phyloP scores from a whole-genome alignment of 306 rosid species.

The Prunus kanzakura region DNA sequence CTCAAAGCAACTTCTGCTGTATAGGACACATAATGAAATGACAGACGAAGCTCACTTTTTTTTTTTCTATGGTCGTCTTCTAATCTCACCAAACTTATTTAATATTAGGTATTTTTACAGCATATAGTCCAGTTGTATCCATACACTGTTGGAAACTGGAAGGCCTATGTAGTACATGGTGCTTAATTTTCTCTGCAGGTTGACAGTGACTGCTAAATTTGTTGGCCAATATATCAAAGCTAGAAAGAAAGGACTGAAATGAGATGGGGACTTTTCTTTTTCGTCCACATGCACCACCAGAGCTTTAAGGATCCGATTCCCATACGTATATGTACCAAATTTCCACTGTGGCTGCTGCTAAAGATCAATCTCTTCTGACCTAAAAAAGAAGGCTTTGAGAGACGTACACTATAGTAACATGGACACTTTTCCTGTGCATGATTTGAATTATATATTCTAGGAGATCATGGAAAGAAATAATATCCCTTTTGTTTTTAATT shows the following conservation, averaged over 20 bases:
- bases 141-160: neutral
- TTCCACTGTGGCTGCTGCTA: neutral
- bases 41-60: neutral
- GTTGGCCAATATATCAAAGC: neutral
- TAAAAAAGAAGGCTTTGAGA: neutral
- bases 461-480: neutral
- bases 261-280: neutral
- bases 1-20: neutral
- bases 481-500: neutral
- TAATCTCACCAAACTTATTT: neutral
- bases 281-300: neutral
- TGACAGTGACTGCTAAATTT: neutral
- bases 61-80: neutral
- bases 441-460: neutral
- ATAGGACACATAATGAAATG: neutral
- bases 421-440: neutral
- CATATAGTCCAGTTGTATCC: neutral
- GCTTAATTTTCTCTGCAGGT: neutral
- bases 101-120: neutral
- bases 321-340: neutral
- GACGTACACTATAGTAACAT: neutral
- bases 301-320: neutral
- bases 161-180: neutral
- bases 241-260: neutral
- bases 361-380: neutral